phyloP scores from a whole-genome alignment of 441 rosid species.

The Syzygium malaccense region DNA sequence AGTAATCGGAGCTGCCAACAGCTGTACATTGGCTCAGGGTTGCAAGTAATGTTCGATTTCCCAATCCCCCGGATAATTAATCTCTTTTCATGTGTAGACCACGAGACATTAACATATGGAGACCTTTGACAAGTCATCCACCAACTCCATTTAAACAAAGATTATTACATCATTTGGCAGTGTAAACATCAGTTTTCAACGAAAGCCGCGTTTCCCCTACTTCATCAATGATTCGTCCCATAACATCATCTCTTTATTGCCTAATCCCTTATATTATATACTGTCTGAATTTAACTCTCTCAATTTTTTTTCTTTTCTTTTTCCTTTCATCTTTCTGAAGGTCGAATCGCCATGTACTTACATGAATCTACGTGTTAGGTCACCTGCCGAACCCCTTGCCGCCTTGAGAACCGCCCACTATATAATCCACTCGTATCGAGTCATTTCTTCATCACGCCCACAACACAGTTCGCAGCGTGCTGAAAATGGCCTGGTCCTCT shows the following conservation, averaged over 20 bases:
- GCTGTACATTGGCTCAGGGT: not conserved
- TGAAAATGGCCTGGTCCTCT: constrained; percentile 29
- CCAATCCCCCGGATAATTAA: not conserved
- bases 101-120: not conserved
- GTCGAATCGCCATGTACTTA: constrained; percentile 20
- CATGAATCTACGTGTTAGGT: constrained; percentile 58
- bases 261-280: not conserved
- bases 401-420: constrained; percentile 22
- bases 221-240: not conserved
- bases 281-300: not conserved
- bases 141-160: not conserved
- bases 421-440: constrained; percentile 20
- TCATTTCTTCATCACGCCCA: constrained; percentile 8
- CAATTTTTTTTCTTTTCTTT: not conserved
- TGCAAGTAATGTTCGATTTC: not conserved
- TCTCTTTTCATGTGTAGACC: not conserved
- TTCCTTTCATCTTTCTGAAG: not conserved
- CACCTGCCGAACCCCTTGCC: constrained; percentile 25
- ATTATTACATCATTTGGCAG: not conserved
- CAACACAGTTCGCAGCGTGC: not conserved
- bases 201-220: not conserved
- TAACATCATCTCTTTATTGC: not conserved
- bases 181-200: not conserved
- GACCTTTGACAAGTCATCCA: not conserved
- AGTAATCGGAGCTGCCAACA: not conserved